Conservation (phyloP, 176 grass and related monocot species). For the Chrysopogon serrulatus region DNA sequence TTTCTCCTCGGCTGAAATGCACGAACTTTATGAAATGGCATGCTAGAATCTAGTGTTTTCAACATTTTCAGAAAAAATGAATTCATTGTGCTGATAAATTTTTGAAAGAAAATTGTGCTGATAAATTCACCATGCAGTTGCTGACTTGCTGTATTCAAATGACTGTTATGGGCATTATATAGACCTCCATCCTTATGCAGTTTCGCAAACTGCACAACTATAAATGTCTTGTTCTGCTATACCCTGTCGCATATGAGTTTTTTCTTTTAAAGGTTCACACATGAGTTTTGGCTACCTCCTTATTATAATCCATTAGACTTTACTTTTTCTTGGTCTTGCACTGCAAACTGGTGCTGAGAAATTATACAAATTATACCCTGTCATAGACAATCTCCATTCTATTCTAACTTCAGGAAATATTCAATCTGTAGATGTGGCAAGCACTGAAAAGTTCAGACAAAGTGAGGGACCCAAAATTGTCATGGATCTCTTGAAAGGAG, state of each 20-base stretch:
- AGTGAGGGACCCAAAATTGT: constrained; percentile 58
- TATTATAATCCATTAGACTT: background rate
- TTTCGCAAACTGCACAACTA: background rate
- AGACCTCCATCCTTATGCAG: background rate
- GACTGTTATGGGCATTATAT: background rate
- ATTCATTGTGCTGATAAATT: background rate
- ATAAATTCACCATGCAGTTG: background rate
- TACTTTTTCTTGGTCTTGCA: background rate
- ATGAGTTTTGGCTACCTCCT: background rate
- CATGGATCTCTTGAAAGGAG: constrained; percentile 56
- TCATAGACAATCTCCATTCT: background rate
- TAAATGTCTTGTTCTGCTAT: background rate
- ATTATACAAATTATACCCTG: background rate
- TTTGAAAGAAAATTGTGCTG: too few relatives aligned
- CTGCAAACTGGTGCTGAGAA: background rate
- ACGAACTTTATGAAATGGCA: background rate
- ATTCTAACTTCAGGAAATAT: constrained; percentile 11
- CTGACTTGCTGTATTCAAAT: background rate
- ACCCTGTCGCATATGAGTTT: background rate
- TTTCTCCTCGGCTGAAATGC: background rate
- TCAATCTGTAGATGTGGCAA: constrained; percentile 60
- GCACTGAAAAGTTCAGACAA: constrained; percentile 69
- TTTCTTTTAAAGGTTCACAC: too few relatives aligned
- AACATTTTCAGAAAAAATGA: background rate
- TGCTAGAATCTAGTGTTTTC: background rate